Base-by-base conservation (phyloP, 371 early-diverging fungal genomes). In the Mucor racemosus region DNA sequence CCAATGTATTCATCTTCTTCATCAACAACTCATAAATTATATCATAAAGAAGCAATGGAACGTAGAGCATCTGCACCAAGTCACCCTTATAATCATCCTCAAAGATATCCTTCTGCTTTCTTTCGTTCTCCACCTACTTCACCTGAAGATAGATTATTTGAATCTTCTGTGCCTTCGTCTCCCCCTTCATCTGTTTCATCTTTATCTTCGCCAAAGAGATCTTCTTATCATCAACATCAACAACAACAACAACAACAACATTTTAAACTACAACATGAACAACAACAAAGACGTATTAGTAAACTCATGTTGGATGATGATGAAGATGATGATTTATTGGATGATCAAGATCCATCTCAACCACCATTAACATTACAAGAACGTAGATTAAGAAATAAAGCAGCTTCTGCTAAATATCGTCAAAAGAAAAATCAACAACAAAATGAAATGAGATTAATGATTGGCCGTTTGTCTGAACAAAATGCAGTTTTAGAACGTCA, bases 351-450 rank as follows among this genome's bases (percentile, higher is more conserved):
- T 5, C 59, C 57, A 4, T 46, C 57, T 3, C 58, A 56, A 17
- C 53, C 66, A 14, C 79, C 85, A 5, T 63, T 88, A 1, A 79
- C 86, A 3, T 67, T 84, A 0, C 80, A 78, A 44, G 89, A 88
- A 55, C 76, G 86, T 14, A 81, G 89, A 0, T 72, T 84, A 44
- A 77, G 87, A 48, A 88, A 88, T 72, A 88, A 88, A 63, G 82
- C 86, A 0, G 89, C 89, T 3, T 87, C 86, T 0, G 89, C 89
- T 4, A 88, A 88, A 64, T 88, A 88, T 63, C 76, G 89, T 7
- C 85, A 84, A 64, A 88, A 88, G 65, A 88, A 88, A 64, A 87
- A 86, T 41, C 77, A 79, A 50, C 86, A 86, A 50, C 86, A 86
- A 36, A 77, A 79, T 21, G 89, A 88, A 62, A 88, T 88, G 89